phyloP scores from a whole-genome alignment of 2,329 filamentous ascomycete genomes.

The Trichoderma gracile region DNA sequence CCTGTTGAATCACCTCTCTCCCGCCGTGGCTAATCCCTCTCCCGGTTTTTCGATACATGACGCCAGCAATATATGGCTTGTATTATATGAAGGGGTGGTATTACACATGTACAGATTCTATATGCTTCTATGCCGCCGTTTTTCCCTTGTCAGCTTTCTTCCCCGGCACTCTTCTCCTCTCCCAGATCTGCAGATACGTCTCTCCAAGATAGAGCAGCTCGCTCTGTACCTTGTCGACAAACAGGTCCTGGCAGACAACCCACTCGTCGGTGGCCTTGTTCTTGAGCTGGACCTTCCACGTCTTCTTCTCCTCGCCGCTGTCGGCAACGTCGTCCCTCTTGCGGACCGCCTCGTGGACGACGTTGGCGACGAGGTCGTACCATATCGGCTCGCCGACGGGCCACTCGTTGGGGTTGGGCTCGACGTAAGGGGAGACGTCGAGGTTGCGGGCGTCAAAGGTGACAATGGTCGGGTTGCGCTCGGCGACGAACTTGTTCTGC shows the following conservation, averaged over 20 bases:
- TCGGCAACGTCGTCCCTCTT: slow-evolving; percentile 83
- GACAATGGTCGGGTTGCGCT: slow-evolving; percentile 97
- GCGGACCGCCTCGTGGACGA: slow-evolving; percentile 81
- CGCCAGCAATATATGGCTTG: background rate
- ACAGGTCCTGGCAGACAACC: slow-evolving; percentile 92
- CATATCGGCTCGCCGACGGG: slow-evolving; percentile 78
- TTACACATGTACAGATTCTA: slow-evolving; percentile 2
- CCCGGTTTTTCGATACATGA: background rate
- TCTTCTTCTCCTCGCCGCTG: slow-evolving; percentile 81
- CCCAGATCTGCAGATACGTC: slow-evolving; percentile 96
- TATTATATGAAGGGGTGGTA: background rate
- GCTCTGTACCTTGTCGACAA: slow-evolving; percentile 83
- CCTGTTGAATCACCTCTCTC: background rate
- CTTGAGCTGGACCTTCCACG: slow-evolving; percentile 89
- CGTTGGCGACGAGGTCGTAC: slow-evolving; percentile 95
- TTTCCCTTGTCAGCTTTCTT: slow-evolving; percentile 40
- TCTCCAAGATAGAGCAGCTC: slow-evolving; percentile 92
- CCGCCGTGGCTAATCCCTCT: background rate
- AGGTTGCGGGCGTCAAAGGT: slow-evolving; percentile 84
- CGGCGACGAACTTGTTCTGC: slow-evolving; percentile 92
- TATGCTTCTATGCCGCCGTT: background rate
- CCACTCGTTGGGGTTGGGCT: slow-evolving; percentile 74
- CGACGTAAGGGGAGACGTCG: slow-evolving; percentile 87
- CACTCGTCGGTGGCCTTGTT: slow-evolving; percentile 83
- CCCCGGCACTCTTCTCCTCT: slow-evolving; percentile 64